A percentile compares a stretch with the other conserved stretches of the same genome.
phyloP scores from a whole-genome alignment of 768 basidiomycete genomes.

The Ramaria rubella region DNA sequence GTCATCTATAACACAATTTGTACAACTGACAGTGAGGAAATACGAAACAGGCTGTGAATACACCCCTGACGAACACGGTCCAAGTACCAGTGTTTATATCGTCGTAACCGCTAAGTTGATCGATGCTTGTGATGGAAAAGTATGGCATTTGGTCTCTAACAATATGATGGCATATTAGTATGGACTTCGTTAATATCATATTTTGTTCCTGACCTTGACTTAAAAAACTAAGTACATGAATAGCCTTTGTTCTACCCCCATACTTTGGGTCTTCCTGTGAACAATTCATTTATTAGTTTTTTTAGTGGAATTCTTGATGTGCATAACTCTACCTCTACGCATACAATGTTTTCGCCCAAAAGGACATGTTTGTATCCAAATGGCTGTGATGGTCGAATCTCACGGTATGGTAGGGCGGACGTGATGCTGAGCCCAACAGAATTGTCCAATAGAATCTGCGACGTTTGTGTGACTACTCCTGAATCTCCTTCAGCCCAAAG shows the following conservation, averaged over 20 bases:
- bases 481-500: background rate
- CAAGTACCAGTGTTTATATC: background rate
- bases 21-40: background rate
- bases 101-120: too few relatives aligned
- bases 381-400: background rate
- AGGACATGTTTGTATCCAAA: background rate
- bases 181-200: too few relatives aligned
- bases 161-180: too few relatives aligned
- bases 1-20: background rate
- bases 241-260: background rate
- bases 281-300: background rate
- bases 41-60: background rate
- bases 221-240: background rate
- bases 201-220: too few relatives aligned
- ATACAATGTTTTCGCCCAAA: slow-evolving; percentile 5
- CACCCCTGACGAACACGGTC: background rate
- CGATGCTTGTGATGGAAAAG: background rate
- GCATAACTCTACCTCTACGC: slow-evolving; percentile 1
- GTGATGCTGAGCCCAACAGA: background rate
- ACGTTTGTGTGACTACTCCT: slow-evolving; percentile 1
- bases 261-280: background rate
- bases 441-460: background rate
- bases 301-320: too few relatives aligned
- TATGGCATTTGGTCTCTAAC: background rate
- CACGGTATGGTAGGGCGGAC: slow-evolving; percentile 7